Evolutionary conservation across 1,284 basidiomycete genomes (phyloP), one percentile per base, ranked within the genome.

Genomic region (Leucocoprinus gongylophorus): DNA sequence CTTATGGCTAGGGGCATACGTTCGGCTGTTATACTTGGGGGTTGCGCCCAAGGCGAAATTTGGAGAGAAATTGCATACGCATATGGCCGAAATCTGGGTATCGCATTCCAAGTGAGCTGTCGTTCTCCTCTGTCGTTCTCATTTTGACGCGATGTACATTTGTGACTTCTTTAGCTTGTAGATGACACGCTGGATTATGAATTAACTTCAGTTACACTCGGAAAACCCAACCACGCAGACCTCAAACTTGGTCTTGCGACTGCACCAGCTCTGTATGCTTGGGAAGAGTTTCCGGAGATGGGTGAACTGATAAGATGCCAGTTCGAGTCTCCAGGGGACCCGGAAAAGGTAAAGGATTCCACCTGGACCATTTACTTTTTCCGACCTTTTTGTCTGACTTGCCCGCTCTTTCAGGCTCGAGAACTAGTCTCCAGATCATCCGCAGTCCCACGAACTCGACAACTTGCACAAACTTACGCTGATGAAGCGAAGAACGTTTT

Each of bases 1-100:
- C 71, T 99, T 54, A 95, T 99, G 80, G 95, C 94, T 1, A 99
- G 98, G 69, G 88, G 88, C 2, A 86, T 91, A 1, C 79, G 95
- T 7, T 90, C 91, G 4, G 83, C 92, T 0, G 91, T 93, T 5
- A 85, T 95, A 3, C 76, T 99, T 0, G 95, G 95, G 5, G 95
- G 95, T 0, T 89, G 86, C 59, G 77, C 74, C 46, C 81, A 89
- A 62, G 95, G 97, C 1, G 91, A 97, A n/a, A n/a, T n/a, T n/a
- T n/a, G n/a, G n/a, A n/a, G n/a, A n/a, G n/a, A n/a, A n/a, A n/a
- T n/a, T n/a, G n/a, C n/a, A n/a, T n/a, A n/a, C n/a, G n/a, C n/a
- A n/a, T n/a, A n/a, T n/a, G n/a, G n/a, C n/a, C n/a, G n/a, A n/a
- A n/a, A n/a, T n/a, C n/a, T n/a, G n/a, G n/a, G n/a, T n/a, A n/a